phyloP scores from a whole-genome alignment of 192 early-diverging fungal species.

The Allomyces macrogynus region DNA sequence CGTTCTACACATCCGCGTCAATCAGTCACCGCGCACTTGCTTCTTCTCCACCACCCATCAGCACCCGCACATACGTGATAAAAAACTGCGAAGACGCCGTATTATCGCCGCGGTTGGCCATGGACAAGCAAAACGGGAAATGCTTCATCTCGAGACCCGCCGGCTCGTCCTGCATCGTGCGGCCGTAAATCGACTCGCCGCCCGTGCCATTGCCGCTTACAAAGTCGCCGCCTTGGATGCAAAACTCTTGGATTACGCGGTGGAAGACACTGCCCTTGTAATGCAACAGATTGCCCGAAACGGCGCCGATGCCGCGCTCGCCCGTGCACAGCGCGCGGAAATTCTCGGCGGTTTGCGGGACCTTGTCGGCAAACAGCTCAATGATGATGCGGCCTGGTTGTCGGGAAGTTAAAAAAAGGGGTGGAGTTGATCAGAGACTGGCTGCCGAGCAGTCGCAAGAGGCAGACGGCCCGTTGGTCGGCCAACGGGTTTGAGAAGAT shows the following conservation, averaged over 20 bases:
- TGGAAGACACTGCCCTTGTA: constrained; percentile 67
- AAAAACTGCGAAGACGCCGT: constrained; percentile 84
- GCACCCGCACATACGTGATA: constrained; percentile 26
- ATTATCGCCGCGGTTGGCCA: constrained; percentile 83
- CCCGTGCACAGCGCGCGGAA: constrained; percentile 77
- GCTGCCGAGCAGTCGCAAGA: too few species aligned
- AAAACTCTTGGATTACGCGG: constrained; percentile 73
- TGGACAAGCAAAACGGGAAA: constrained; percentile 52
- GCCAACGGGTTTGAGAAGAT: too few species aligned
- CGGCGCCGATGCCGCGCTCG: constrained; percentile 34
- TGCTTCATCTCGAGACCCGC: constrained; percentile 54
- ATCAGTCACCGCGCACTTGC: too few species aligned
- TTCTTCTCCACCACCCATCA: too few species aligned
- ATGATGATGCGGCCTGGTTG: constrained; percentile 32
- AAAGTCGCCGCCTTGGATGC: constrained; percentile 75
- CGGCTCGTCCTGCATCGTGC: constrained; percentile 57
- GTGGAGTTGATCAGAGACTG: too few species aligned
- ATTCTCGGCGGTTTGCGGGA: constrained; percentile 51
- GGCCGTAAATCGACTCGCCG: constrained; percentile 71
- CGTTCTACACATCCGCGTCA: too few species aligned
- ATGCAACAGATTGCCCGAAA: constrained; percentile 45
- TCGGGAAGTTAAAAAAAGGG: not conserved
- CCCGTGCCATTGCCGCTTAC: constrained; percentile 46
- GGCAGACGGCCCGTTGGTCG: too few species aligned
- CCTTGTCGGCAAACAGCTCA: constrained; percentile 43